phyloP scores from a whole-genome alignment of 2,329 filamentous ascomycete species.

The Raffaelea arxii region DNA sequence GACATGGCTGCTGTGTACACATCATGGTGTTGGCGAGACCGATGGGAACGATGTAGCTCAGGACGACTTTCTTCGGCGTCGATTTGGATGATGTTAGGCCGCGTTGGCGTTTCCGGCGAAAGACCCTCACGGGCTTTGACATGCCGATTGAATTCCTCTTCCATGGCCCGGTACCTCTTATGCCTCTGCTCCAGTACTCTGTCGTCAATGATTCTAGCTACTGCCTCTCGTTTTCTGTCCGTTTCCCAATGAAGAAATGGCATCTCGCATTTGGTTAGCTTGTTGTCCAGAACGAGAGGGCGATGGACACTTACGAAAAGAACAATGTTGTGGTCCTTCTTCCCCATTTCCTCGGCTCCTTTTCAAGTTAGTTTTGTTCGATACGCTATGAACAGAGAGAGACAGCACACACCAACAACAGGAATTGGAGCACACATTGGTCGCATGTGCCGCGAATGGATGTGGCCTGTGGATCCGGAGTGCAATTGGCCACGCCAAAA shows the following conservation, averaged over 20 bases:
- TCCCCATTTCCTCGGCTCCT: not conserved
- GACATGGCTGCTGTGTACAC: too few relatives aligned
- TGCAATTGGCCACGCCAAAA: constrained; percentile 26
- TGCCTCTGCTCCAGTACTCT: not conserved
- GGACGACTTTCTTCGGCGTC: constrained; percentile 3
- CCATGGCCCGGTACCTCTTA: not conserved
- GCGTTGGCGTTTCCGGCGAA: not conserved
- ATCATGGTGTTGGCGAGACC: too few relatives aligned
- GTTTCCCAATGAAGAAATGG: constrained; percentile 33
- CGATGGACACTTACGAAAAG: constrained; percentile 18
- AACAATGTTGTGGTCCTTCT: constrained; percentile 15
- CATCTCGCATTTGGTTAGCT: constrained; percentile 18
- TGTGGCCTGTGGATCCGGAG: constrained; percentile 11
- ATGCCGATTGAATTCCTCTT: constrained; percentile 2
- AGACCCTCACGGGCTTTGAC: not conserved
- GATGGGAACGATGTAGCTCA: not conserved
- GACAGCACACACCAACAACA: constrained; percentile 10
- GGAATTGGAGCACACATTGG: constrained; percentile 23
- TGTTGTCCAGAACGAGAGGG: not conserved
- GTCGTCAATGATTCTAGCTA: constrained; percentile 19
- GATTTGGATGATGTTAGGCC: not conserved
- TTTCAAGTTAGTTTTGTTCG: not conserved
- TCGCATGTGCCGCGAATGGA: constrained; percentile 26
- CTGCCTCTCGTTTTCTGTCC: constrained; percentile 19
- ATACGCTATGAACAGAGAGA: not conserved